Evolutionary conservation across 495 filamentous ascomycete species (phyloP).

Genomic region (Daldinia loculata): DNA sequence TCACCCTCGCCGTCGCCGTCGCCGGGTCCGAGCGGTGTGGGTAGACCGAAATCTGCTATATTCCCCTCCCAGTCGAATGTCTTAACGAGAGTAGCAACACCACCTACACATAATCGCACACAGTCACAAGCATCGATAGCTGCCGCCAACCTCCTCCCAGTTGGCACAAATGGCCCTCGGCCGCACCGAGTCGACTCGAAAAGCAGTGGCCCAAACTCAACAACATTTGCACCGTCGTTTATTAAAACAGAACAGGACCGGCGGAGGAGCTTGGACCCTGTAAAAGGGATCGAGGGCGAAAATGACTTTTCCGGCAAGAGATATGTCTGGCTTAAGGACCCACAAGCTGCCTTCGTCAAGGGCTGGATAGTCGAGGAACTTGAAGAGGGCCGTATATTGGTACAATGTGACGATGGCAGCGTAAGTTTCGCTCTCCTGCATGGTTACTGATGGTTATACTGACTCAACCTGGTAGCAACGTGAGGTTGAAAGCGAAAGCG

Average conservation of each 20-base stretch:
- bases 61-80: conserved; percentile 65
- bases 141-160: conserved; percentile 43
- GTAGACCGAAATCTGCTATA: conserved; percentile 77
- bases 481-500: conserved; percentile 80
- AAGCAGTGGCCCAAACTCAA: conserved; percentile 60
- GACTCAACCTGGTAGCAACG: conserved; percentile 70
- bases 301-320: conserved; percentile 99
- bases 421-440: conserved; percentile 58
- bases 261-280: conserved; percentile 69
- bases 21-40: conserved; percentile 56
- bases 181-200: conserved; percentile 71
- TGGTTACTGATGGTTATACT: conserved; percentile 9
- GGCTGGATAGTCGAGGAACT: conserved; percentile 90
- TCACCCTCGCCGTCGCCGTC: conserved; percentile 70
- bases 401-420: conserved; percentile 93
- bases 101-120: conserved; percentile 51
- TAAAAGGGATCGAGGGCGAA: conserved; percentile 86
- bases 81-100: conserved; percentile 42
- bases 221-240: conserved; percentile 94
- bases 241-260: conserved; percentile 84
- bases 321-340: conserved; percentile 96
- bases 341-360: conserved; percentile 85
- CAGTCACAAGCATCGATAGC: conserved; percentile 54
- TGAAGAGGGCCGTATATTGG: conserved; percentile 70
- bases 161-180: conserved; percentile 45